These are phyloP conservation scores for Meyerozyma elateridarum DNA, from an alignment of 1,139 yeast species.

Conservation along the genomic window DNA sequence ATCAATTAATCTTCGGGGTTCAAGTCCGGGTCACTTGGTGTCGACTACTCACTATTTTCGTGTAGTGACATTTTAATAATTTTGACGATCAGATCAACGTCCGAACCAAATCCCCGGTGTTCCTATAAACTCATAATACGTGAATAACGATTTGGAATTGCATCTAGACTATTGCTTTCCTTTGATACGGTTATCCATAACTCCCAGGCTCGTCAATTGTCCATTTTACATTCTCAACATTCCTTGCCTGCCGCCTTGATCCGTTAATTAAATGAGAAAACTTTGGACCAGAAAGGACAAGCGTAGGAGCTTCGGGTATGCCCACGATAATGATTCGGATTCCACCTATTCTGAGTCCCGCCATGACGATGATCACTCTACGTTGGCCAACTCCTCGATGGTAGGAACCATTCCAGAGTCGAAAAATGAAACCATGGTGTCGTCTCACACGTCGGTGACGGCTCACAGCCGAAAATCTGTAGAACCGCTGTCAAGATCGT, in stretches of 20 bases:
- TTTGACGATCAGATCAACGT: too few relatives aligned
- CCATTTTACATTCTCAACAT: background rate
- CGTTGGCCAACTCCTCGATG: conserved; percentile 10
- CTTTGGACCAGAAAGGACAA: conserved; percentile 29
- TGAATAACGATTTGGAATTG: too few relatives aligned
- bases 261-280: conserved; percentile 20
- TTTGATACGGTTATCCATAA: too few relatives aligned
- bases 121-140: too few relatives aligned
- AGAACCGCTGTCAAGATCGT: conserved; percentile 14
- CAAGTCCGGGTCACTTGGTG: too few relatives aligned
- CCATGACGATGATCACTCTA: conserved; percentile 13
- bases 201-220: background rate
- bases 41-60: too few relatives aligned
- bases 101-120: too few relatives aligned
- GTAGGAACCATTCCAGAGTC: conserved; percentile 6
- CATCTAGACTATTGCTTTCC: too few relatives aligned
- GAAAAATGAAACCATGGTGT: conserved; percentile 1
- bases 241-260: background rate
- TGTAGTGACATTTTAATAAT: too few relatives aligned
- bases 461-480: conserved; percentile 9
- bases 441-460: conserved; percentile 1
- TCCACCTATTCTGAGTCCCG: conserved; percentile 9
- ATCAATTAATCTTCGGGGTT: too few relatives aligned
- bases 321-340: conserved; percentile 3
- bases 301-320: conserved; percentile 17